Evolutionary conservation across 352 stramenopile species (phyloP).

Genomic region (Elongisporangium undulatum): DNA sequence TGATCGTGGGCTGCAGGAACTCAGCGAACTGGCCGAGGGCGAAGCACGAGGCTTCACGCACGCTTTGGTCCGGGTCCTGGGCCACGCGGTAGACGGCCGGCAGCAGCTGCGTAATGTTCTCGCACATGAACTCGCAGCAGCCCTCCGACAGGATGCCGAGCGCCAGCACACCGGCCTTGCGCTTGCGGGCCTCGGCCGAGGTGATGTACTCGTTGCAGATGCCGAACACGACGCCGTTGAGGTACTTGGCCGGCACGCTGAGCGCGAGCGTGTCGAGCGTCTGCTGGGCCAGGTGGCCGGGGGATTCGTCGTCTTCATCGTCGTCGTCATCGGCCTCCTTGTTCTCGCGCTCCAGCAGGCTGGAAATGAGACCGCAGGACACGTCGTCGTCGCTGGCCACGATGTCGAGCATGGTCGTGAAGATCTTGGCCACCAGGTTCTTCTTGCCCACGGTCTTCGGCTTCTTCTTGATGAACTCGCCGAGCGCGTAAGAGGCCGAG

Average conservation of each 20-base stretch:
- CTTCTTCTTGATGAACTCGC: conserved; percentile 88
- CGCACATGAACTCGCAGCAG: conserved; percentile 93
- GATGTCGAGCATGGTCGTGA: conserved; percentile 84
- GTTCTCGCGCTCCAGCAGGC: conserved; percentile 66
- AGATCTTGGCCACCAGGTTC: conserved; percentile 77
- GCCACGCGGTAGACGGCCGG: conserved; percentile 90
- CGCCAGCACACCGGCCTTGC: conserved; percentile 96
- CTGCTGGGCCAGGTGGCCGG: conserved; percentile 78
- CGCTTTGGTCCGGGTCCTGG: conserved; percentile 89
- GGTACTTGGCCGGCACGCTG: conserved; percentile 77
- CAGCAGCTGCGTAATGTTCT: conserved; percentile 93
- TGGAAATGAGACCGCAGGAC: conserved; percentile 81
- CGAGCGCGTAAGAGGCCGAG: conserved; percentile 76
- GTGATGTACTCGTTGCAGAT: conserved; percentile 89
- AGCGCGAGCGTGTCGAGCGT: conserved; percentile 82
- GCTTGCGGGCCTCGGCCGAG: conserved; percentile 83
- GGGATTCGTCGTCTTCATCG: conserved; percentile 77
- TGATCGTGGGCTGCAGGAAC: conserved; percentile 97
- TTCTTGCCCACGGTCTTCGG: conserved; percentile 88
- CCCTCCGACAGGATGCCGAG: conserved; percentile 97
- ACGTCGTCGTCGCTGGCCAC: conserved; percentile 71
- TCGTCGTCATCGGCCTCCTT: conserved; percentile 42
- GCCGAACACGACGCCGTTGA: conserved; percentile 72
- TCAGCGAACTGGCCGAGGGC: conserved; percentile 97
- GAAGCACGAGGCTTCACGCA: conserved; percentile 97